phyloP scores from a whole-genome alignment of 768 basidiomycete genomes.

The Kwoniella bestiolae region DNA sequence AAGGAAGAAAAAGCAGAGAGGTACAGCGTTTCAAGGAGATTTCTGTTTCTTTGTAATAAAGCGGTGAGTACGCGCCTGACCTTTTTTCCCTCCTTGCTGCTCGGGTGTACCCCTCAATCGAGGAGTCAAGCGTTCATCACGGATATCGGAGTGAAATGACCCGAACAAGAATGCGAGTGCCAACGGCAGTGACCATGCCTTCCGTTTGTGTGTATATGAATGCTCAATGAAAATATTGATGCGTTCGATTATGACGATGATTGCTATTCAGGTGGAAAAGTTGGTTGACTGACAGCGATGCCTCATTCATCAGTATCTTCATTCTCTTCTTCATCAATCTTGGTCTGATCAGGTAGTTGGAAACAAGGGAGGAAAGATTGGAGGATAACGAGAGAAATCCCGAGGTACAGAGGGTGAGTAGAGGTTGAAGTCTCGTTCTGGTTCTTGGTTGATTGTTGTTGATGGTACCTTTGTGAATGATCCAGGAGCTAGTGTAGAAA shows the following conservation, averaged over 20 bases:
- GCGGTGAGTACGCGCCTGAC: constrained; percentile 13
- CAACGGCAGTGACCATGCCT: neutral
- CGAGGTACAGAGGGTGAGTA: neutral
- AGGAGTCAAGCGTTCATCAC: neutral
- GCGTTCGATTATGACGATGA: neutral
- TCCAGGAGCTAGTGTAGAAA: too few relatives aligned
- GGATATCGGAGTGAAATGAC: neutral
- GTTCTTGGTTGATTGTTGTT: neutral
- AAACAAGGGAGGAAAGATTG: neutral
- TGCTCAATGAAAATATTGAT: neutral
- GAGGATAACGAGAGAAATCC: neutral
- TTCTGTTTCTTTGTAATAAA: neutral
- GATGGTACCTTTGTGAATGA: constrained; percentile 7
- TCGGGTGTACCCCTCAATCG: neutral
- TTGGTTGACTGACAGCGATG: neutral
- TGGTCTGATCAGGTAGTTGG: neutral
- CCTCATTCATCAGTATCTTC: neutral
- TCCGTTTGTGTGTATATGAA: neutral
- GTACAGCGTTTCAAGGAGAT: constrained; percentile 6
- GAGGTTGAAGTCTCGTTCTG: neutral
- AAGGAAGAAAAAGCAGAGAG: neutral
- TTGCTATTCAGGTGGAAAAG: neutral
- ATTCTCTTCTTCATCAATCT: neutral
- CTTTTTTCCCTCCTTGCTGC: neutral
- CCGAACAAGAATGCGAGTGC: neutral